Percentiles rank a stretch among this genome's conserved stretches.
These are phyloP conservation scores for Peronospora destructor DNA, from an alignment of 352 stramenopile genomes.

Conservation along the genomic window DNA sequence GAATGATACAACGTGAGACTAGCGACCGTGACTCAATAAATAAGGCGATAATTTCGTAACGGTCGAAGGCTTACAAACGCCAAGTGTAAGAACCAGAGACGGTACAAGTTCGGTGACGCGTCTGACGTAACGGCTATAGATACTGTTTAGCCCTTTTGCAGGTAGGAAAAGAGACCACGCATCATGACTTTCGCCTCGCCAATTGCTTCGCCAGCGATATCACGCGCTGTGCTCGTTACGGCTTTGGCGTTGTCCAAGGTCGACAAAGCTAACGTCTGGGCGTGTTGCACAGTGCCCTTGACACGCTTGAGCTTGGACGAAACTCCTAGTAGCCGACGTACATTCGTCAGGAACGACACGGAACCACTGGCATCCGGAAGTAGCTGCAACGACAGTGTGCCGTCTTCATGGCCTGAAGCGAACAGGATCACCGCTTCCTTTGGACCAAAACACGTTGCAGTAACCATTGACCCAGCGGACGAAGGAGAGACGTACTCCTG, in stretches of 20 bases:
- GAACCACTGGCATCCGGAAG: conserved; percentile 74
- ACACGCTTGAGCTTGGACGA: conserved; percentile 83
- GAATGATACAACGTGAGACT: too few relatives aligned
- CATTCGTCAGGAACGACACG: conserved; percentile 64
- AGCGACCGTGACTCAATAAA: too few relatives aligned
- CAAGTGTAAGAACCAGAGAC: too few relatives aligned
- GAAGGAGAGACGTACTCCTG: conserved; percentile 56
- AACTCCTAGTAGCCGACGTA: conserved; percentile 67
- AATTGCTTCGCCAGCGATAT: conserved; percentile 80
- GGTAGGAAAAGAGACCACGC: conserved; percentile 62
- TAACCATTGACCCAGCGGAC: conserved; percentile 37
- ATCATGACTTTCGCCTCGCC: conserved; percentile 82
- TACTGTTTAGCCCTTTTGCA: conserved; percentile 33
- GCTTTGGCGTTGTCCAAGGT: conserved; percentile 78
- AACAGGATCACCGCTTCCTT: conserved; percentile 73
- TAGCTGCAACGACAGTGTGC: conserved; percentile 70
- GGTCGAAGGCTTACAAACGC: too few relatives aligned
- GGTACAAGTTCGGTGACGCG: too few relatives aligned
- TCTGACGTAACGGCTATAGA: not conserved
- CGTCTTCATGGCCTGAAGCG: conserved; percentile 60
- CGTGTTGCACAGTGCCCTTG: conserved; percentile 82
- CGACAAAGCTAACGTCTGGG: conserved; percentile 77
- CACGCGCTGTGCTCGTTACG: conserved; percentile 71
- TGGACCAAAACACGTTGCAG: conserved; percentile 57
- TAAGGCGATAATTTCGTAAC: too few relatives aligned